These are phyloP conservation scores for Rhodotorula sp. DNA, from an alignment of 1,284 basidiomycete species.

Conservation along the genomic window DNA sequence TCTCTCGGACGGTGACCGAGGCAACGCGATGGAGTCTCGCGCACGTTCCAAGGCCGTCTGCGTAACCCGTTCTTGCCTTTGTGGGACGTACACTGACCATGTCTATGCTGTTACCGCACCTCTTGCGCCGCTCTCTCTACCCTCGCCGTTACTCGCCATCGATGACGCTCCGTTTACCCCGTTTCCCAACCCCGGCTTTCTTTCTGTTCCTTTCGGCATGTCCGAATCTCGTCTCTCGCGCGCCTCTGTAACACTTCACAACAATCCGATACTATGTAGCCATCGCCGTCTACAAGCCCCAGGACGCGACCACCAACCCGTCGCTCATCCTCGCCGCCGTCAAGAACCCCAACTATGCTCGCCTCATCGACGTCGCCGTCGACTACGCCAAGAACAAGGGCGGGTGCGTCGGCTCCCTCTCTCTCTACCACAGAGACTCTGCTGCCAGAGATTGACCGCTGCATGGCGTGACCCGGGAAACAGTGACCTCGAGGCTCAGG, in stretches of 20 bases:
- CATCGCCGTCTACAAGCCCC: constrained; percentile 89
- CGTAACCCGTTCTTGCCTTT: constrained; percentile 2
- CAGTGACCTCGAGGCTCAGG: constrained; percentile 65
- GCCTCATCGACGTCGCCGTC: constrained; percentile 79
- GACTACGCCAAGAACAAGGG: constrained; percentile 78
- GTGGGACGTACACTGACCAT: background rate
- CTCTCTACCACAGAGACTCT: too few relatives aligned
- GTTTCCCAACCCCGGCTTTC: background rate
- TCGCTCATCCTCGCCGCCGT: constrained; percentile 81
- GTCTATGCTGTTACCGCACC: constrained; percentile 57
- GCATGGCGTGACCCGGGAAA: background rate
- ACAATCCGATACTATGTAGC: constrained; percentile 54
- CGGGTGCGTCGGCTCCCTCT: constrained; percentile 48
- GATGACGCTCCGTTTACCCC: background rate
- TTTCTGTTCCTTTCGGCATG: background rate
- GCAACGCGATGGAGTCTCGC: background rate
- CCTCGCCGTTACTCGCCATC: background rate
- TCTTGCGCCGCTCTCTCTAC: background rate
- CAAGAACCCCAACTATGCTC: constrained; percentile 80
- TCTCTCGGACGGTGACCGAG: background rate
- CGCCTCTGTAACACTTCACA: background rate
- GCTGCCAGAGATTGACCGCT: background rate
- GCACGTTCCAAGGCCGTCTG: background rate
- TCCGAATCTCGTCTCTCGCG: background rate
- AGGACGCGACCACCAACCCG: constrained; percentile 92